Base-by-base conservation (phyloP, 2,329 filamentous ascomycete genomes). In the Colletotrichum spaethianum region DNA sequence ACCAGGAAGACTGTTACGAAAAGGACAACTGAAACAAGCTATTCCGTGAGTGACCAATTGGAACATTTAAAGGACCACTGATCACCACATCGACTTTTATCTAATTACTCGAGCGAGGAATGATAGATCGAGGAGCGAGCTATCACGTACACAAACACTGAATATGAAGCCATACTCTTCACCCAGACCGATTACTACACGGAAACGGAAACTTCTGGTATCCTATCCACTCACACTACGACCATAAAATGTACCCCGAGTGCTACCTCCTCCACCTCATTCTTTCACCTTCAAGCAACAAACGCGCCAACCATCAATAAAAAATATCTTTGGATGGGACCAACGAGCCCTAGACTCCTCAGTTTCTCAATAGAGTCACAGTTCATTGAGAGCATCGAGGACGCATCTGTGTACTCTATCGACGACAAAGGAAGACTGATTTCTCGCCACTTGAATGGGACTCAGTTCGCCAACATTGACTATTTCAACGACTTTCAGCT, bases 401-500 rank as follows among this genome's bases (percentile, higher is more conserved):
- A 33, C 36, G 53, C 28, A 12, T 36, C 53, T 1, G 53, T 40
- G 5, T 57, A 20, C 53, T 57, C 53, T 18, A 33, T 57, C 53
- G 53, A 57, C 28, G 8, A 33, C 3, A 23, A 57, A 31, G 28
- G 28, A n/a, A 8, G 53, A 40, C 23, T 57, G 1, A 38, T 57
- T 28, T 20, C 20, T 20, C 53, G 53, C 16, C 53, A 57, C 28
- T 36, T n/a, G 18, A 57, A 57, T 57, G 53, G 36, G 7, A 57
- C 53, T 20, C 53, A 57, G 16, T 57, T 57, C 53, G 53, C 53
- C n/a, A 57, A 57, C 14, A 36, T 36, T 57, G 53, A 57, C 53
- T 18, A 57, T n/a, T 57, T 20, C 18, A 23, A 23, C 28, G 8
- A n/a, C 53, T 33, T 57, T 31, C 53, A 57, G 36, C 53, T 57